Evolutionary conservation across 192 early-diverging fungal species (phyloP), one percentile per base, ranked within the genome.

Genomic region (Coemansia aciculifera): DNA sequence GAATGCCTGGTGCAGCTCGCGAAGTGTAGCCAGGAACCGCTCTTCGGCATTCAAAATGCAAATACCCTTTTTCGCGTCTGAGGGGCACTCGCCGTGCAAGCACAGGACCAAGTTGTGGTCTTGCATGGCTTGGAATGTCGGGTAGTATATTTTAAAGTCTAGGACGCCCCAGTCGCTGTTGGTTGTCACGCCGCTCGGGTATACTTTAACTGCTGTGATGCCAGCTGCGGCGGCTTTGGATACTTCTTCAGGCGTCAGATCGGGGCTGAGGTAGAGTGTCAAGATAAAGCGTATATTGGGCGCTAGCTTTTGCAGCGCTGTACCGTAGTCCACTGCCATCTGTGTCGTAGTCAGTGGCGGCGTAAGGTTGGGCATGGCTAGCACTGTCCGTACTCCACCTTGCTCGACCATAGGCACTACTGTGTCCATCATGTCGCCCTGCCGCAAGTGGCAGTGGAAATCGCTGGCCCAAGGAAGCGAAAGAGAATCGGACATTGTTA

Each of bases 41-140:
- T 94, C 94, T 75, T 99, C 97, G 0, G 97, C 97, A 65, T 99
- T 99, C 87, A 99, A 79, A 1, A 99, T 91, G 71, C 95, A 97
- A 40, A 97, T 86, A 73, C 92, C 91, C 73, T 92, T 90, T 37
- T 89, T 85, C 7, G 88, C 77, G 68, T 96, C 93, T 62, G 88
- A 90, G 9, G 96, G 97, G 43, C 96, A 87, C 75, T 99, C 97
- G 39, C 95, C 95, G 71, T 99, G 97, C 62, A 99, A 85, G 71
- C 97, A 97, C 39, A 99, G 85, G 3, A 98, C 91, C 91, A 99
- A 89, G 43, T 93, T 93, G 67, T 85, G 82, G 44, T 97, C 91
- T 75, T 98, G 88, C 97, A 99, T 99, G 3, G 95, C 94, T 62
- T 87, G 67, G 84, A 99, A 99, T 17, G 98, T 92, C 54, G 87